Base-by-base conservation (phyloP, 495 filamentous ascomycete species). In the Penicillium ochrochloron region DNA sequence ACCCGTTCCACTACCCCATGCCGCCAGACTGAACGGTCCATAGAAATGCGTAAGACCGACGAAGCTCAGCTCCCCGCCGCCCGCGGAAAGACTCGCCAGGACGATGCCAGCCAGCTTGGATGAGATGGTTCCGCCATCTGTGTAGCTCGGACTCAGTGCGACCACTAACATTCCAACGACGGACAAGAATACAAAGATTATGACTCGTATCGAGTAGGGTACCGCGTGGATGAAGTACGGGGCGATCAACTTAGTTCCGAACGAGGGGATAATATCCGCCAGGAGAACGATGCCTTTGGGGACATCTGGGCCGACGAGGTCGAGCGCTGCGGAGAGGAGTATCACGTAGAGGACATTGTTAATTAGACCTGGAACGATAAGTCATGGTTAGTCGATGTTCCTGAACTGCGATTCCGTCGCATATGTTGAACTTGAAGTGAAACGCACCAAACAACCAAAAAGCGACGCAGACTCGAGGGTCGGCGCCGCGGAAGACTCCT, bases 311-410 rank as follows among this genome's bases (percentile, higher is more conserved):
- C 94, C 94, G 72, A 98, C 95, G 61, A 99, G 89, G 73, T 99
- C 95, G 63, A 96, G 89, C 23, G 95, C 94, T n/a, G 95, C 90
- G 15, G 93, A 93, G 67, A 99, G 88, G 75, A 99, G 92, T 74
- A 99, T 90, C 35, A 99, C 94, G 74, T 98, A 99, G 77, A 97
- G 90, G 71, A 99, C 90, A 80, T 97, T 98, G 78, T 99, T 99
- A 74, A 99, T 92, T 7, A 97, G 82, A 59, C 95, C 94, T 98
- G 64, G 33, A 21, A n/a, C 1, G 1, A n/a, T 15, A 54, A 33
- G 27, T 10, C 17, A 17, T n/a, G 27, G n/a, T 60, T 60, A 60
- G 59, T 25, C 5, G 46, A 46, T n/a, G 6, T 15, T 41, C 12
- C 2, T 39, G 11, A 4, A 3, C 29, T 52, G 25, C 25, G 1